Percentiles rank a stretch among this genome's conserved stretches.
Conservation (phyloP, 1,139 yeast species). For the Pichia kudriavzevii region DNA sequence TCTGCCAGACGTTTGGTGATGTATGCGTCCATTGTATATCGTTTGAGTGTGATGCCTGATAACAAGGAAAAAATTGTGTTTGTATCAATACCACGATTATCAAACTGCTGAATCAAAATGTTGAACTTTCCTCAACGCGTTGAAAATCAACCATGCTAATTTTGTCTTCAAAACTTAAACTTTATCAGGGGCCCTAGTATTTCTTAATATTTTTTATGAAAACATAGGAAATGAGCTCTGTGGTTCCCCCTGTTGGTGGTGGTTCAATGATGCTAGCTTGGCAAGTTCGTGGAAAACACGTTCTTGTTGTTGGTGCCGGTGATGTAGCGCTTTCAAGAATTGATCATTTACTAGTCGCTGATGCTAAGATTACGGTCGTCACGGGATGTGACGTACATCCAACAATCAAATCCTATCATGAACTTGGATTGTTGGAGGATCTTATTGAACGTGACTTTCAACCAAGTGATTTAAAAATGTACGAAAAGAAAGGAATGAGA, state of each 20-base stretch:
- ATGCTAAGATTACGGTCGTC: slow-evolving; percentile 63
- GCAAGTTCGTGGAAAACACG: slow-evolving; percentile 57
- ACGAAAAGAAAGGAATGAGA: slow-evolving; percentile 30
- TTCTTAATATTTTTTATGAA: no score
- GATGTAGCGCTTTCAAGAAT: slow-evolving; percentile 74
- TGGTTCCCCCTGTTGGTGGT: slow-evolving; percentile 28
- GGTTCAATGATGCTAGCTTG: slow-evolving; percentile 65
- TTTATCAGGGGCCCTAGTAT: no score
- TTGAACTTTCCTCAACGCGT: no score
- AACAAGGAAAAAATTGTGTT: no score
- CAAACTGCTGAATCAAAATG: no score
- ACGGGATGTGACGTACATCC: slow-evolving; percentile 40
- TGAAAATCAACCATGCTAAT: no score
- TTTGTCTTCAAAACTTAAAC: no score
- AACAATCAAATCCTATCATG: slow-evolving; percentile 33
- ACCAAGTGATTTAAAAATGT: slow-evolving; percentile 42
- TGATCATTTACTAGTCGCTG: slow-evolving; percentile 57
- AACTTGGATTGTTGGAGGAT: slow-evolving; percentile 37
- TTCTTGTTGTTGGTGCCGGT: slow-evolving; percentile 74
- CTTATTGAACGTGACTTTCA: slow-evolving; percentile 37
- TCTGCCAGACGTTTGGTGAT: no score
- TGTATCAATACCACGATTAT: no score
- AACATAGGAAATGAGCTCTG: slow-evolving; percentile 3
- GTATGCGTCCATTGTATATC: no score
- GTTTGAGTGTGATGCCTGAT: no score